Conservation (phyloP, 306 rosid species). For the Quercus bicolor region DNA sequence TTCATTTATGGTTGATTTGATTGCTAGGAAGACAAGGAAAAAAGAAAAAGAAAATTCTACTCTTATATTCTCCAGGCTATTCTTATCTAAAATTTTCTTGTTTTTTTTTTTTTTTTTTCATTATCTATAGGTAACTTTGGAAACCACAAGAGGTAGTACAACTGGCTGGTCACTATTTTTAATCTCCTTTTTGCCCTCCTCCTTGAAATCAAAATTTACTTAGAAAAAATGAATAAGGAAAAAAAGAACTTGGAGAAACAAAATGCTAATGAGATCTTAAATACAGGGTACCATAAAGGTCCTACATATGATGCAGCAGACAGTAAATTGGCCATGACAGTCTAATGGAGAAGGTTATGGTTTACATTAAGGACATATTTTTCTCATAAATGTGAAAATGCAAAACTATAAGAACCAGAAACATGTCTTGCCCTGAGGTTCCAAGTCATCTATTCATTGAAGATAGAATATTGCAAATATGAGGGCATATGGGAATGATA, state of each 20-base stretch:
- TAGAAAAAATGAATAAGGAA: too few species aligned
- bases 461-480: too few species aligned
- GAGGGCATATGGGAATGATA: too few species aligned
- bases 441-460: not conserved
- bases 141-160: too few species aligned
- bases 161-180: too few species aligned
- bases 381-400: not conserved
- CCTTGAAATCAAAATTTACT: too few species aligned
- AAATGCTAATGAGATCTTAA: not conserved
- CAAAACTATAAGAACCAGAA: not conserved
- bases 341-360: not conserved
- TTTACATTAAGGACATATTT: too few species aligned
- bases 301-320: not conserved
- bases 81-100: not conserved
- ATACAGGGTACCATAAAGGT: not conserved
- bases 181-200: too few species aligned
- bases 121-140: not conserved
- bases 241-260: not conserved
- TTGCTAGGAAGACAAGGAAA: not conserved
- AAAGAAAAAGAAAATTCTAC: not conserved
- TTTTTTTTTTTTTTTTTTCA: not conserved
- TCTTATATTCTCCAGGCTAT: not conserved
- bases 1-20: not conserved
- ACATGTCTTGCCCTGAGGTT: not conserved
- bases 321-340: not conserved